These are phyloP conservation scores for Lepidium africanum DNA, from an alignment of 345 rosid species.

Conservation along the genomic window DNA sequence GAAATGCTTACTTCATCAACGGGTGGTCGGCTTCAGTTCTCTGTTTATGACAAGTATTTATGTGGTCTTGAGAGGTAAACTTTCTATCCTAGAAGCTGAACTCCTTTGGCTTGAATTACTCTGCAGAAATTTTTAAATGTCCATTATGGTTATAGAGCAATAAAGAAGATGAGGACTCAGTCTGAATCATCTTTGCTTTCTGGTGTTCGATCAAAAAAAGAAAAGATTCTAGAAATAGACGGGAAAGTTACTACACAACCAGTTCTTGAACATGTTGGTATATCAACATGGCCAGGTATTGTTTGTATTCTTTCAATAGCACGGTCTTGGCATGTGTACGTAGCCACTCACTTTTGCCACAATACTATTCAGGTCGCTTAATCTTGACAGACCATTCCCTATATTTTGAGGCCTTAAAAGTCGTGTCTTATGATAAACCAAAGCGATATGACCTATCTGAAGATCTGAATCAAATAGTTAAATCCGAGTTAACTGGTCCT, in stretches of 20 bases:
- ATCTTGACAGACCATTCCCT: slow-evolving; percentile 85
- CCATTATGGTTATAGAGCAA: slow-evolving; percentile 43
- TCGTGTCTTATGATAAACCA: slow-evolving; percentile 84
- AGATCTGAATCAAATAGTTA: slow-evolving; percentile 80
- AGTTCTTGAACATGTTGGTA: slow-evolving; percentile 94
- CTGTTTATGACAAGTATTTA: slow-evolving; percentile 73
- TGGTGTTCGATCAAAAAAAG: slow-evolving; percentile 56
- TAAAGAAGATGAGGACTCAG: slow-evolving; percentile 74
- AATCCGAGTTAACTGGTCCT: slow-evolving; percentile 93
- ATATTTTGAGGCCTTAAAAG: slow-evolving; percentile 83
- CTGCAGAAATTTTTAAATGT: background rate
- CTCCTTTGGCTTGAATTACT: background rate
- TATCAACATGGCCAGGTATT: slow-evolving; percentile 94
- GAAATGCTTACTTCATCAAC: slow-evolving; percentile 62
- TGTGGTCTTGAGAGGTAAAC: slow-evolving; percentile 67
- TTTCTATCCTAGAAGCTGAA: background rate
- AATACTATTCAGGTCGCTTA: slow-evolving; percentile 58
- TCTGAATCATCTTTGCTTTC: slow-evolving; percentile 84
- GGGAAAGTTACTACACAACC: slow-evolving; percentile 96
- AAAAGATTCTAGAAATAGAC: slow-evolving; percentile 84
- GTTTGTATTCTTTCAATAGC: background rate
- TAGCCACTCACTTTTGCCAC: slow-evolving; percentile 2
- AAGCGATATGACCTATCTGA: slow-evolving; percentile 77
- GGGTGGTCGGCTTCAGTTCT: slow-evolving; percentile 64
- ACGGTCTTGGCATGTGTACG: background rate